Conservation (phyloP, 73 alveolate genomes). For the Stentor coeruleus region DNA sequence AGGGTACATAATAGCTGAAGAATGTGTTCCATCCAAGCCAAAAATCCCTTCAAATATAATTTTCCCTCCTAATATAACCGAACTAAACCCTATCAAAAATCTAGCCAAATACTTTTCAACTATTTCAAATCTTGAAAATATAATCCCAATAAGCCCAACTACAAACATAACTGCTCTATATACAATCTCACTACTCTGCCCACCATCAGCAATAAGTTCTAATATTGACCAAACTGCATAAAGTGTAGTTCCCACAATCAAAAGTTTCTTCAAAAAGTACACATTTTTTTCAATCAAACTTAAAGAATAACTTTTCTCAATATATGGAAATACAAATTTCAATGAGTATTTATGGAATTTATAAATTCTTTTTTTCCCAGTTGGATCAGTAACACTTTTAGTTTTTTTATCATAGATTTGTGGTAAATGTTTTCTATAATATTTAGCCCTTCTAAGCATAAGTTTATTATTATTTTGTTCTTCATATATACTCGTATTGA, state of each 20-base stretch:
- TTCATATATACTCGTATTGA: not conserved
- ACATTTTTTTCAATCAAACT: not conserved
- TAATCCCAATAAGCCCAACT: not conserved
- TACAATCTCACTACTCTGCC: not conserved
- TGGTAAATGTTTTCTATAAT: not conserved
- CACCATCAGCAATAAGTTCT: not conserved
- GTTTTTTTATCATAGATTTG: not conserved
- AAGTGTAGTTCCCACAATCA: not conserved
- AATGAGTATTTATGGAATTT: not conserved
- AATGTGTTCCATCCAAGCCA: not conserved
- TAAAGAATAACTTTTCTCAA: constrained; percentile 1
- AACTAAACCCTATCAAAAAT: not conserved
- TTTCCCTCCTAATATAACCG: not conserved
- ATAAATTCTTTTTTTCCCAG: not conserved
- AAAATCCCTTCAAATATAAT: not conserved
- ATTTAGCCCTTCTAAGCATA: not conserved
- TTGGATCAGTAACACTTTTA: not conserved
- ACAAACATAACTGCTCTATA: constrained; percentile 7
- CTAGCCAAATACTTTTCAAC: not conserved
- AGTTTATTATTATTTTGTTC: not conserved
- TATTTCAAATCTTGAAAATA: not conserved
- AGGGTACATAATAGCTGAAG: not conserved
- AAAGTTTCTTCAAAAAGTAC: not conserved
- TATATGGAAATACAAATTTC: not conserved
- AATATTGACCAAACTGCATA: not conserved